Conservation (phyloP, 129 eudicot species). For the Silybum marianum region DNA sequence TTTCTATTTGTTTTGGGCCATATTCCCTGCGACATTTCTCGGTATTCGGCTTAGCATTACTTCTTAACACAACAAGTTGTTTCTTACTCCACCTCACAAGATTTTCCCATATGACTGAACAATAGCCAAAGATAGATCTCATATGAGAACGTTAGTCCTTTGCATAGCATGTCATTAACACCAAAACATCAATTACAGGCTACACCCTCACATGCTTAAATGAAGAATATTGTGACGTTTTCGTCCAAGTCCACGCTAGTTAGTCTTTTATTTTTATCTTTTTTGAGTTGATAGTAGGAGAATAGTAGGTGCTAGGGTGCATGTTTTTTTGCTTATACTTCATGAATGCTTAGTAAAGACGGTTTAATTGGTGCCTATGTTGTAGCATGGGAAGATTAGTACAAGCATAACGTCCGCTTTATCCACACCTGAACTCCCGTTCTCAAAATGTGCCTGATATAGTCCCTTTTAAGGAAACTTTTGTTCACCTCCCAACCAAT, state of each 20-base stretch:
- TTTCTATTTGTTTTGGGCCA: not conserved
- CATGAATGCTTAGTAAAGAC: not conserved
- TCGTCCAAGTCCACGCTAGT: not conserved
- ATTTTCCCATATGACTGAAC: not conserved
- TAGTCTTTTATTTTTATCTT: not conserved
- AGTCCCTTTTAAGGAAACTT: not conserved
- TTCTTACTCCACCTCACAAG: not conserved
- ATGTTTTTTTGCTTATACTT: not conserved
- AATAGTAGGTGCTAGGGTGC: not conserved
- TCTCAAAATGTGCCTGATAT: too few species aligned
- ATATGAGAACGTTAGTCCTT: not conserved
- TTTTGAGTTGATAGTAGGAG: not conserved
- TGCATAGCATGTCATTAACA: not conserved
- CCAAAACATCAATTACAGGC: not conserved
- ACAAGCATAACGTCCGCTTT: not conserved
- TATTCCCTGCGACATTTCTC: not conserved
- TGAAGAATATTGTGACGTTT: not conserved
- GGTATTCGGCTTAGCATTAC: too few species aligned
- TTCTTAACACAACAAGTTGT: not conserved
- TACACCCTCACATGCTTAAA: not conserved
- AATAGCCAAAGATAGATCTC: not conserved
- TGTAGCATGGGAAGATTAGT: not conserved
- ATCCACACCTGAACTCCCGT: not conserved
- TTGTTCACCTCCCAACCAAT: not conserved
- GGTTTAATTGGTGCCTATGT: not conserved